Evolutionary conservation across 1,139 yeast genomes (phyloP).

Genomic region (Arxiozyma heterogenica): DNA sequence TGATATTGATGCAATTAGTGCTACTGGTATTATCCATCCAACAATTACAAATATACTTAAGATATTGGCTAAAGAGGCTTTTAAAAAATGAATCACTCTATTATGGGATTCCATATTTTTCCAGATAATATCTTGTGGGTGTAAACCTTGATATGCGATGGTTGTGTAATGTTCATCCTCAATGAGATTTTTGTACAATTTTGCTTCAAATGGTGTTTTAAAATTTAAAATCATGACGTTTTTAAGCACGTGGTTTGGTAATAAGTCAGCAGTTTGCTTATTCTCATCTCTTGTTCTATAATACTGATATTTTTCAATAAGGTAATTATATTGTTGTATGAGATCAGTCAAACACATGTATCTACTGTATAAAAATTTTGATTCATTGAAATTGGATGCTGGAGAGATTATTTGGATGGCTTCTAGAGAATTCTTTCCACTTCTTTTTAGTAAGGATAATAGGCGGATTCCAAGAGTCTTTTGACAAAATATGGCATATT

Average conservation of each 20-base stretch:
- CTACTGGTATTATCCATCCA: conserved; percentile 64
- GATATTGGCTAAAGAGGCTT: conserved; percentile 37
- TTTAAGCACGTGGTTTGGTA: not conserved
- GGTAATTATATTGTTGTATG: not conserved
- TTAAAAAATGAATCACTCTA: conserved; percentile 30
- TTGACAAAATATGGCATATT: not conserved
- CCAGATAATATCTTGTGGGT: conserved; percentile 57
- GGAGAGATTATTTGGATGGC: not conserved
- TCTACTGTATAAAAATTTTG: not conserved
- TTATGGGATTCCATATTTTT: conserved; percentile 35
- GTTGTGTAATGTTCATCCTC: not conserved
- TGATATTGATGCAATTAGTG: conserved; percentile 56
- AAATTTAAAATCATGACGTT: not conserved
- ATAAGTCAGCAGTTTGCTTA: not conserved
- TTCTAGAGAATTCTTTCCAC: not conserved
- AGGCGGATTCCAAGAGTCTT: not conserved
- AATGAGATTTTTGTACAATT: not conserved
- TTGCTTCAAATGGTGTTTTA: not conserved
- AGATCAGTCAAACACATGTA: not conserved
- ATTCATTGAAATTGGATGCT: not conserved
- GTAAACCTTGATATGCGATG: conserved; percentile 31
- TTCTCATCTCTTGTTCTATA: conserved; percentile 6
- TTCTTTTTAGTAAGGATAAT: not conserved
- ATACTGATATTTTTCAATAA: not conserved
- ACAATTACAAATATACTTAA: conserved; percentile 41